phyloP scores from a whole-genome alignment of 495 filamentous ascomycete genomes.

The Tuber indicum region DNA sequence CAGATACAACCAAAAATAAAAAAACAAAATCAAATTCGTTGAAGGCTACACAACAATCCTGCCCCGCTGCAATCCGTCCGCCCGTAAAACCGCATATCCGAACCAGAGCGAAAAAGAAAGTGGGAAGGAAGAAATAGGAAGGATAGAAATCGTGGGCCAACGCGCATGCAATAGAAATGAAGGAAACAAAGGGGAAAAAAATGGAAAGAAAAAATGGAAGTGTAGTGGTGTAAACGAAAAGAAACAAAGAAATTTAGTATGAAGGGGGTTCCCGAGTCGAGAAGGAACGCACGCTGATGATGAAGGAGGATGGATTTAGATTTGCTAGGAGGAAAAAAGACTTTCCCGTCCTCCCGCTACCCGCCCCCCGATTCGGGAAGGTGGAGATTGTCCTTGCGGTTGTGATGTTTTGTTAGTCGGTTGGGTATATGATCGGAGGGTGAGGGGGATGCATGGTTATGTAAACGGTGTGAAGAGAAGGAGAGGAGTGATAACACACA shows the following conservation, averaged over 20 bases:
- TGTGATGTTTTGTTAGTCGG: not conserved
- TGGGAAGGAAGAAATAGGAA: not conserved
- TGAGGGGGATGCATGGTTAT: not conserved
- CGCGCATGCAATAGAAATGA: not conserved
- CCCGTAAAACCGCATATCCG: not conserved
- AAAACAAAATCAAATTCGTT: not conserved
- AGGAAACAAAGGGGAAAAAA: not conserved
- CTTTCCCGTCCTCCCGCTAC: not conserved
- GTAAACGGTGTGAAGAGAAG: not conserved
- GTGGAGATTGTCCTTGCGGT: not conserved
- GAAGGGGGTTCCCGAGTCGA: not conserved
- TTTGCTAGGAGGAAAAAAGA: not conserved
- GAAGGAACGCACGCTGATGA: not conserved
- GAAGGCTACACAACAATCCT: not conserved
- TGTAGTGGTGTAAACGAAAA: not conserved
- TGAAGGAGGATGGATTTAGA: not conserved
- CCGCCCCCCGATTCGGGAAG: not conserved
- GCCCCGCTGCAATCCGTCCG: not conserved
- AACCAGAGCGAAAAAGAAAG: not conserved
- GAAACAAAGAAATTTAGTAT: not conserved
- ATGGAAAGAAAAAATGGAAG: not conserved
- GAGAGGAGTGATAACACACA: not conserved
- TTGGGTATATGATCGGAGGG: not conserved
- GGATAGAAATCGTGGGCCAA: not conserved
- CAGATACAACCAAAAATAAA: not conserved